Percentiles rank a stretch among this genome's conserved stretches.
Evolutionary conservation across 768 basidiomycete genomes (phyloP).

Genomic region (Psilocybe azurescens): DNA sequence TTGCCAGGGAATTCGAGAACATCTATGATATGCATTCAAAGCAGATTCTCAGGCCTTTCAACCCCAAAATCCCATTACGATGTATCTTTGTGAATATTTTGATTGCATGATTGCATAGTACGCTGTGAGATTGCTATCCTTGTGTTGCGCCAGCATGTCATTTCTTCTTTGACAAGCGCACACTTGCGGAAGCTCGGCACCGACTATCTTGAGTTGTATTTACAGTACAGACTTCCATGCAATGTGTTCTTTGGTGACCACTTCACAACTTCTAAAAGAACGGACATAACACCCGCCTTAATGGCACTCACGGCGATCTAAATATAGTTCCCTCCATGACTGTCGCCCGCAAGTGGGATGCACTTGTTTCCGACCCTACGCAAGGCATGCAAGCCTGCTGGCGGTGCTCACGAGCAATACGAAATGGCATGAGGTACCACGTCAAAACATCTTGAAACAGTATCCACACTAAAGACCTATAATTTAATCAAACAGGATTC

Average conservation of each 20-base stretch:
- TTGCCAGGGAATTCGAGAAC: conserved; percentile 3
- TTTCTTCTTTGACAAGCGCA: background rate
- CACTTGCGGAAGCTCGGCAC: conserved; percentile 7
- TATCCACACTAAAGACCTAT: background rate
- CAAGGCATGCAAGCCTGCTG: conserved; percentile 2
- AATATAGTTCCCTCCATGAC: background rate
- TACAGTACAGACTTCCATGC: background rate
- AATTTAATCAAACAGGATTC: background rate
- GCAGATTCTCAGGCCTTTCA: conserved; percentile 6
- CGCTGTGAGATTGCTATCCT: conserved; percentile 1
- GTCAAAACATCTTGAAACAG: background rate
- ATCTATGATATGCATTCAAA: background rate
- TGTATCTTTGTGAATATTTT: background rate
- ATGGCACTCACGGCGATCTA: background rate
- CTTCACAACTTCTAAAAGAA: background rate
- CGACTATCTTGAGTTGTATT: background rate
- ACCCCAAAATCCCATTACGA: background rate
- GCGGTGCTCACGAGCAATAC: conserved; percentile 12
- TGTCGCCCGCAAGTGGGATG: background rate
- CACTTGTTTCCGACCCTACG: background rate
- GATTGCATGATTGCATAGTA: background rate
- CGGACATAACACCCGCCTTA: conserved; percentile 3
- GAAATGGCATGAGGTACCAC: conserved; percentile 20
- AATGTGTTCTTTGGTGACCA: conserved; percentile 1
- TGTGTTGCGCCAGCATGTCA: background rate